phyloP scores from a whole-genome alignment of 345 rosid species.

The Ceriops tagal region DNA sequence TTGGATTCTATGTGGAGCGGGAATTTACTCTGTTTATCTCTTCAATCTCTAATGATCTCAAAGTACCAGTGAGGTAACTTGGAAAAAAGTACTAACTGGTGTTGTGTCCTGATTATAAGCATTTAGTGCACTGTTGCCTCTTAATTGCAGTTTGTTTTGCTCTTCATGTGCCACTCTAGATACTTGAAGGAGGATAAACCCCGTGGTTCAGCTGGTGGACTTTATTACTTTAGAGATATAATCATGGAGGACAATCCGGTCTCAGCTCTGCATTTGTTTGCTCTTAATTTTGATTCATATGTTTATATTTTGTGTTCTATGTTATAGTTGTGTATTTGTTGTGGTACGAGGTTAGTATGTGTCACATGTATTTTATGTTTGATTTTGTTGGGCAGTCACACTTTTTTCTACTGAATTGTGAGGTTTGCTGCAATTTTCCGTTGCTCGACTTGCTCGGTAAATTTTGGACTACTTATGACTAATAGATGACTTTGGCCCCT shows the following conservation, averaged over 20 bases:
- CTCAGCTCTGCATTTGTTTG: slow-evolving; percentile 1
- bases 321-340: slow-evolving; percentile 9
- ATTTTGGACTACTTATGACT: slow-evolving; percentile 1
- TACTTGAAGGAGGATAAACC: slow-evolving; percentile 85
- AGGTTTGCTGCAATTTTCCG: slow-evolving; percentile 88
- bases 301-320: background rate
- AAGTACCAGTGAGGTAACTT: slow-evolving; percentile 71
- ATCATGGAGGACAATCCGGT: slow-evolving; percentile 87
- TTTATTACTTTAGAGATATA: slow-evolving; percentile 56
- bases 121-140: background rate
- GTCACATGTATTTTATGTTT: background rate
- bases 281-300: slow-evolving; percentile 11
- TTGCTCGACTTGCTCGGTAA: slow-evolving; percentile 68
- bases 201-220: slow-evolving; percentile 87
- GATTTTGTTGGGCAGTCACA: slow-evolving; percentile 51
- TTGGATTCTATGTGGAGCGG: slow-evolving; percentile 80
- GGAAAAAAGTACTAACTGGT: background rate
- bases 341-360: background rate
- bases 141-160: slow-evolving; percentile 5
- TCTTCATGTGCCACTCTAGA: slow-evolving; percentile 24
- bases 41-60: slow-evolving; percentile 70
- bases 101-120: background rate
- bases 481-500: background rate
- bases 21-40: slow-evolving; percentile 77
- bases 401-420: slow-evolving; percentile 68